Base-by-base conservation (phyloP, 2,329 filamentous ascomycete species). In the Exophiala oligosperma region DNA sequence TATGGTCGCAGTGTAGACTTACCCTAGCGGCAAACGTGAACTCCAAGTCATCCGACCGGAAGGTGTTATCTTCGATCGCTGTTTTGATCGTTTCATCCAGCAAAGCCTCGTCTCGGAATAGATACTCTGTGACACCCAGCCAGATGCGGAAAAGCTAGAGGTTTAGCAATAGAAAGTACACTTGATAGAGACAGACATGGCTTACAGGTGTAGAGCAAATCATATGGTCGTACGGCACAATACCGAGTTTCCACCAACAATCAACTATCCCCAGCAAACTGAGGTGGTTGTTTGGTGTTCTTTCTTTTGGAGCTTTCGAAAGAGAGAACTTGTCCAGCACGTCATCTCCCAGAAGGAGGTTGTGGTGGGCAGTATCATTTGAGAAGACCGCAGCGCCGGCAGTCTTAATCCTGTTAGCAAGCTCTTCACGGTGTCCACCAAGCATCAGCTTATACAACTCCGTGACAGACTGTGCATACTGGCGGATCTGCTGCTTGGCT, bases 141-240 rank as follows among this genome's bases (percentile, higher is more conserved):
- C 94, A 97, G 64, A 99, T 85, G 51, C 94, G 89, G 79, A 99
- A 99, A 48, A 97, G 84, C 77, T 87, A 54, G 44, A 47, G 21
- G 49, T 54, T 49, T 57, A 63, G 51, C 49, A 60, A 63, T 54
- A 59, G 59, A 47, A 51, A 35, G 23, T 23, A 8, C 48, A 43
- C 29, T 35, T 38, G 51, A 50, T 28, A 11, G 41, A 38, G 44
- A 29, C 8, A 38, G 44, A 29, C 8, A 29, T 29, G 37, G 77
- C 82, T 72, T 70, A 87, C 84, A 49, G 94, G 94, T 40, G 94
- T 99, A 54, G 92, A 96, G 78, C 94, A 99, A 66, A 99, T 95
- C 92, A 99, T 99, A 79, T 99, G 95, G 75, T 99, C 93, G 74
- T 99, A 99, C 0, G 94, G 94, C 49, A 95, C 89, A 68, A 97